Conservation (phyloP, 108 stramenopile species). For the Chaetoceros muelleri region DNA sequence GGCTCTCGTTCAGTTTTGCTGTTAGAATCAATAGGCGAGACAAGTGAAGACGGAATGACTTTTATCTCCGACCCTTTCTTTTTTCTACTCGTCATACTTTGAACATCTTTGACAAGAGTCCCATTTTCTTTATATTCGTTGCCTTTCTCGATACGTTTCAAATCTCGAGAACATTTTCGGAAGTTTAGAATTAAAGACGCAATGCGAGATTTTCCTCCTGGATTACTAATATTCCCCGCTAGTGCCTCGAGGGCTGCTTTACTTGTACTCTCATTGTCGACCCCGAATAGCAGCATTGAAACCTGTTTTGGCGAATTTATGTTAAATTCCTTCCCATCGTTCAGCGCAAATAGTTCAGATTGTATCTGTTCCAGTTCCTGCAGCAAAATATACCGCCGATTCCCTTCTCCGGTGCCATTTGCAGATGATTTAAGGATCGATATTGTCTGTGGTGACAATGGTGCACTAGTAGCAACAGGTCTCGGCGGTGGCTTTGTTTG, state of each 20-base stretch:
- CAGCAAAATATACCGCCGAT: background rate
- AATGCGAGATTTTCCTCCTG: conserved; percentile 4
- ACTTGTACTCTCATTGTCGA: conserved; percentile 39
- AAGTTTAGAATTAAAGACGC: conserved; percentile 37
- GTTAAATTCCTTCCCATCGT: conserved; percentile 45
- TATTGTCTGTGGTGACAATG: background rate
- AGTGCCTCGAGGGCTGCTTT: conserved; percentile 65
- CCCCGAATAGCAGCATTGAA: conserved; percentile 50
- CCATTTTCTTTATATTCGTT: conserved; percentile 27
- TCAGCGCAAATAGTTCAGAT: conserved; percentile 29
- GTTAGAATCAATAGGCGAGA: background rate
- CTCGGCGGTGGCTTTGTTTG: background rate
- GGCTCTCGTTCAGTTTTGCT: conserved; percentile 23
- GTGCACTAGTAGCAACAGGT: background rate
- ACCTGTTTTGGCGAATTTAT: conserved; percentile 68
- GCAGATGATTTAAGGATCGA: background rate
- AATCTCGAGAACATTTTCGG: conserved; percentile 26
- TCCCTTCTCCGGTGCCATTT: background rate
- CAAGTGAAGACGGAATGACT: background rate
- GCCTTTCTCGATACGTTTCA: conserved; percentile 32
- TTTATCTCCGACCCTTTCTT: background rate
- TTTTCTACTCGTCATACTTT: conserved; percentile 7
- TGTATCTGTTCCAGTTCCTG: conserved; percentile 12
- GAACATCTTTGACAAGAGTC: conserved; percentile 24
- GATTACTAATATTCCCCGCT: conserved; percentile 27